Conservation (phyloP, 2,329 filamentous ascomycete genomes). For the Verticillium klebahnii region DNA sequence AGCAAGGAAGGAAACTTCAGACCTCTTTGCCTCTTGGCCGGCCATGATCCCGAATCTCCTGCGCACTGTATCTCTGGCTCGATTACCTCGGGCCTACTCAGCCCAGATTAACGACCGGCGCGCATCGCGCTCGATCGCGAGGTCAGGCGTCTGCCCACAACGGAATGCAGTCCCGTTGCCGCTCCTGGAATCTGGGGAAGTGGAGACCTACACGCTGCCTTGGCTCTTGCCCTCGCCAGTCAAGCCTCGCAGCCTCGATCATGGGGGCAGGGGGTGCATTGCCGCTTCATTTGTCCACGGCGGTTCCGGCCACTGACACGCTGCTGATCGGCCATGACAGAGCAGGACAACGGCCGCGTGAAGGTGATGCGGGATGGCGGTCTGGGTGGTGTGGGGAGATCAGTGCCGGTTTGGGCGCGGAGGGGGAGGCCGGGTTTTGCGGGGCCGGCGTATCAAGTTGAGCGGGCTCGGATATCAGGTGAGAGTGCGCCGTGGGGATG, state of each 20-base stretch:
- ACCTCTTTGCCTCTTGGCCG: neutral
- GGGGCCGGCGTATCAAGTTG: constrained; percentile 1
- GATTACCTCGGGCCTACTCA: neutral
- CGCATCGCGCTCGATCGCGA: neutral
- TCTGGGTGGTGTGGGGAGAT: neutral
- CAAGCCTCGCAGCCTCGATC: neutral
- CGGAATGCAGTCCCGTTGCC: neutral
- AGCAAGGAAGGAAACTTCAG: too few species aligned
- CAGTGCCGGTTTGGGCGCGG: constrained; percentile 3
- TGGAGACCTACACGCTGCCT: neutral
- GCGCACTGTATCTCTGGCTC: neutral
- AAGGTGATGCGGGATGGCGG: neutral
- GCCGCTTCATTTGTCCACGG: neutral
- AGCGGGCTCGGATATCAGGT: neutral
- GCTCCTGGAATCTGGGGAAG: neutral
- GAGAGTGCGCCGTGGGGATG: neutral
- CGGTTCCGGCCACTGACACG: neutral
- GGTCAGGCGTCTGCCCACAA: neutral
- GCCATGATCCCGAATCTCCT: neutral
- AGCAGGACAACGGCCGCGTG: neutral
- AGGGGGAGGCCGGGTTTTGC: neutral
- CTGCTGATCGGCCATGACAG: neutral
- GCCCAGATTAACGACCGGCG: neutral
- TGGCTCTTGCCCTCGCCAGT: neutral
- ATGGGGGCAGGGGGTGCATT: neutral